Base-by-base conservation (phyloP, 1,284 basidiomycete genomes). In the Sphagnurus paluster region DNA sequence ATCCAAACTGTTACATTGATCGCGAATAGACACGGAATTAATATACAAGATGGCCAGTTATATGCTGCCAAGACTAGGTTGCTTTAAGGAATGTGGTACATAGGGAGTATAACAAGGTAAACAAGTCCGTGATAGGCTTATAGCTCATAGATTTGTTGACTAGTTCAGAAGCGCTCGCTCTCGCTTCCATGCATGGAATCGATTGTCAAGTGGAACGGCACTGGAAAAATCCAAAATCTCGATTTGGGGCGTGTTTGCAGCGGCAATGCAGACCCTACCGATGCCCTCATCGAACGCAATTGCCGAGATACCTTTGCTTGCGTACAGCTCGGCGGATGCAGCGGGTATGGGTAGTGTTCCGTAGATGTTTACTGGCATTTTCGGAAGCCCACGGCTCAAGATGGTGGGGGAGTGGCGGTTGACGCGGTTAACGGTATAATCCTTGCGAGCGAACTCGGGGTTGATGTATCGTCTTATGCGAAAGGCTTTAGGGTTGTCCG, bases 251-350 rank as follows among this genome's bases (percentile, higher is more conserved):
- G 65, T 66, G 19, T 61, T 44, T 16, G 57, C 58, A n/a, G 63
- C 51, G 14, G 66, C 66, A 10, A 74, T 53, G 42, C 70, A 72
- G 13, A 75, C 56, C 41, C 71, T 65, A 7, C 72, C 74, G 34
- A 71, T 71, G 17, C 64, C 60, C 51, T 76, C 74, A 43, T 77
- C 75, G 69, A 70, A 77, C 14, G 69, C 57, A 19, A 75, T 67
- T 7, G 70, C 69, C 14, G 60, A 55, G 25, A 74, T 44, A 0
- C 72, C 71, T 2, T 62, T 57, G 9, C 55, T 51, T 3, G 47
- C 55, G 46, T 49, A 57, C 42, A 32, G 56, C 44, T 48, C 54
- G 46, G 44, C 57, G 7, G 26, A 39, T 11, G 53, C 42, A 21
- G 49, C 39, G 39, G 45, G 36, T 19, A 55, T 9, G 6, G 52